Conservation (phyloP, 78 protist genomes). For the Capsaspora owczarzaki region DNA sequence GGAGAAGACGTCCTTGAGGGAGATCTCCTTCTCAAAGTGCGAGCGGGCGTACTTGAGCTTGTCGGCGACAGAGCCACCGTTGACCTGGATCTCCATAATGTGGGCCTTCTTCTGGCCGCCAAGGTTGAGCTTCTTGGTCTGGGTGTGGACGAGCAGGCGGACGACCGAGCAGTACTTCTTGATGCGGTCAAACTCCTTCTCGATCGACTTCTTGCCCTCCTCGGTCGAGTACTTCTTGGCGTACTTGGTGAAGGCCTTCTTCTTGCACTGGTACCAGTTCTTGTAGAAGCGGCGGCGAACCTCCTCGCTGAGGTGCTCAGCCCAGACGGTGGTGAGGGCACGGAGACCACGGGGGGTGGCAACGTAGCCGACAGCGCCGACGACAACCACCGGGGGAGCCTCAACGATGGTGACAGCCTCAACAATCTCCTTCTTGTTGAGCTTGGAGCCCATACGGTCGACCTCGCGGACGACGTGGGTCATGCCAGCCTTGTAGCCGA, state of each 20-base stretch:
- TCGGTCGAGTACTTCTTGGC: slow-evolving; percentile 49
- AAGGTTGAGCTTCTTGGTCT: slow-evolving; percentile 61
- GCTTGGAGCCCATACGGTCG: slow-evolving; percentile 89
- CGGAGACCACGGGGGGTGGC: slow-evolving; percentile 95
- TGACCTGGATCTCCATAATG: slow-evolving; percentile 99
- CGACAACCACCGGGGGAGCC: slow-evolving; percentile 96
- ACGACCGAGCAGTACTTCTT: slow-evolving; percentile 88
- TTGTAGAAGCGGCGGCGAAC: slow-evolving; percentile 92
- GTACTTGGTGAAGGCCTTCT: slow-evolving; percentile 95
- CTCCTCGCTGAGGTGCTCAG: slow-evolving; percentile 80
- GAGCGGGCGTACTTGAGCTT: slow-evolving; percentile 91
- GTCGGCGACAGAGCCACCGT: slow-evolving; percentile 95
- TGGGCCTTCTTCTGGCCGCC: slow-evolving; percentile 98
- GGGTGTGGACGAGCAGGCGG: slow-evolving; percentile 99
- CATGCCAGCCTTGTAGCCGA: slow-evolving; percentile 99
- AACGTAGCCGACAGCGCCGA: slow-evolving; percentile 98
- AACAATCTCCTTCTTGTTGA: slow-evolving; percentile 96
- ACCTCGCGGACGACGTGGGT: slow-evolving; percentile 99
- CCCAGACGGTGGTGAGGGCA: slow-evolving; percentile 97
- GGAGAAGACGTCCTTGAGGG: slow-evolving; percentile 78
- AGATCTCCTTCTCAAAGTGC: slow-evolving; percentile 90
- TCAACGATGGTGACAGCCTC: slow-evolving; percentile 99
- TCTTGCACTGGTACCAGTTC: slow-evolving; percentile 93
- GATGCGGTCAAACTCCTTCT: slow-evolving; percentile 76
- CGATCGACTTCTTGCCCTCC: slow-evolving; percentile 58